A percentile compares a stretch with the other conserved stretches of the same genome.
Evolutionary conservation across 2,329 filamentous ascomycete genomes (phyloP).

Genomic region (Berkeleyomyces rouxiae): DNA sequence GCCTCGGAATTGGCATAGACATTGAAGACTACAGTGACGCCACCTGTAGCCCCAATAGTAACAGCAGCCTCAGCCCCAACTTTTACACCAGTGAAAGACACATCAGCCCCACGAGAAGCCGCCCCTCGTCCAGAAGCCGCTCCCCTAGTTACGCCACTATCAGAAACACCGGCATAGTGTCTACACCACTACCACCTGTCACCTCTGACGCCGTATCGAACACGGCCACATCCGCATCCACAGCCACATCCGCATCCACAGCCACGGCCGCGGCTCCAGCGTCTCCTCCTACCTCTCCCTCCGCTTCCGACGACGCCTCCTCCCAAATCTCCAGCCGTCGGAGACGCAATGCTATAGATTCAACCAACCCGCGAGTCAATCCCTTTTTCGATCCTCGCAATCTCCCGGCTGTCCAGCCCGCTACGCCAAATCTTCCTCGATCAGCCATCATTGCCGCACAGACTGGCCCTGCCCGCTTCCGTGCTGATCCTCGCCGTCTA

Average conservation of each 20-base stretch:
- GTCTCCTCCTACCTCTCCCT: constrained; percentile 2
- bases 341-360: constrained; percentile 15
- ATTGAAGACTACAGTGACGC: not conserved
- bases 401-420: constrained; percentile 13
- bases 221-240: not conserved
- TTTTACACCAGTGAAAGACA: constrained; percentile 9
- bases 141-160: constrained; percentile 10
- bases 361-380: constrained; percentile 11
- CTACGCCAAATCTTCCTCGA: constrained; percentile 12
- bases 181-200: not conserved
- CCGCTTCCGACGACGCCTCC: not conserved
- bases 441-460: constrained; percentile 15
- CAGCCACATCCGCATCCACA: not conserved
- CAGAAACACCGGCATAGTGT: not conserved
- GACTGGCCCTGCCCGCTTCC: constrained; percentile 14
- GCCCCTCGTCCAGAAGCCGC: constrained; percentile 11
- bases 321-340: constrained; percentile 10
- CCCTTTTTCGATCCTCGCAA: constrained; percentile 12
- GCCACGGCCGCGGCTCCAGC: not conserved
- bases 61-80: constrained; percentile 10
- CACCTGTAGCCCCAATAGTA: constrained; percentile 1
- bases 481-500: constrained; percentile 13
- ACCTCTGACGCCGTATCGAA: not conserved
- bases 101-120: constrained; percentile 6
- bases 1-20: not conserved